Percentiles rank a stretch among this genome's conserved stretches.
Evolutionary conservation across 2,329 filamentous ascomycete species (phyloP).

Genomic region (Claviceps sp.): DNA sequence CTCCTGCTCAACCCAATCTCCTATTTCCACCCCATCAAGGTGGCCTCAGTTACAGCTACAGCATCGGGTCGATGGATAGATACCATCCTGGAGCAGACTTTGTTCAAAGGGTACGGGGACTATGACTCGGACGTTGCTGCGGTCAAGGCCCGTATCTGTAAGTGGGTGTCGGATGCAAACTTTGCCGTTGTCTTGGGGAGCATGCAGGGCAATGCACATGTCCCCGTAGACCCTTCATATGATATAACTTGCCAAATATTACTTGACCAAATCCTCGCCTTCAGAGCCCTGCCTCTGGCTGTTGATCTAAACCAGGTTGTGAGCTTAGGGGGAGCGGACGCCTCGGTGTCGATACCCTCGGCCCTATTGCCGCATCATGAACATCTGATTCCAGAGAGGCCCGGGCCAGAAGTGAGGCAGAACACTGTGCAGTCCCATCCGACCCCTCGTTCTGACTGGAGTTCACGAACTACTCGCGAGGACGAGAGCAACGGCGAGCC

Average conservation of each 20-base stretch:
- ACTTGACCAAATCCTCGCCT: slow-evolving; percentile 1
- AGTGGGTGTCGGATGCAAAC: slow-evolving; percentile 3
- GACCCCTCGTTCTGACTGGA: not conserved
- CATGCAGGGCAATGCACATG: slow-evolving; percentile 2
- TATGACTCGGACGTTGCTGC: slow-evolving; percentile 1
- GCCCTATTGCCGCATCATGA: slow-evolving; percentile 5
- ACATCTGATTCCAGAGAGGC: slow-evolving; percentile 2
- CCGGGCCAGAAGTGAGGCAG: not conserved
- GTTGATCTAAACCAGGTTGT: not conserved
- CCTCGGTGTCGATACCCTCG: slow-evolving; percentile 1
- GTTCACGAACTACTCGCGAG: not conserved
- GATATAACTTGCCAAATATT: slow-evolving; percentile 2
- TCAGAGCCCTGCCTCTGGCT: slow-evolving; percentile 1
- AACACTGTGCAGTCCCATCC: not conserved
- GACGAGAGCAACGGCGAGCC: not conserved
- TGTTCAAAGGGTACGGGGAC: slow-evolving; percentile 4
- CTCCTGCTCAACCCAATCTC: slow-evolving; percentile 3
- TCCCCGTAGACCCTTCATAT: not conserved
- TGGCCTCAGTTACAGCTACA: slow-evolving; percentile 4
- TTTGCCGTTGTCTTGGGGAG: slow-evolving; percentile 2
- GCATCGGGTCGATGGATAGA: slow-evolving; percentile 4
- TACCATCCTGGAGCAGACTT: slow-evolving; percentile 1
- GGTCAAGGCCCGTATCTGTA: slow-evolving; percentile 3
- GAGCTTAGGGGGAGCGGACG: slow-evolving; percentile 1
- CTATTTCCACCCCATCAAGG: slow-evolving; percentile 3